Conservation (phyloP, 306 rosid genomes). For the Luffa aegyptiaca region DNA sequence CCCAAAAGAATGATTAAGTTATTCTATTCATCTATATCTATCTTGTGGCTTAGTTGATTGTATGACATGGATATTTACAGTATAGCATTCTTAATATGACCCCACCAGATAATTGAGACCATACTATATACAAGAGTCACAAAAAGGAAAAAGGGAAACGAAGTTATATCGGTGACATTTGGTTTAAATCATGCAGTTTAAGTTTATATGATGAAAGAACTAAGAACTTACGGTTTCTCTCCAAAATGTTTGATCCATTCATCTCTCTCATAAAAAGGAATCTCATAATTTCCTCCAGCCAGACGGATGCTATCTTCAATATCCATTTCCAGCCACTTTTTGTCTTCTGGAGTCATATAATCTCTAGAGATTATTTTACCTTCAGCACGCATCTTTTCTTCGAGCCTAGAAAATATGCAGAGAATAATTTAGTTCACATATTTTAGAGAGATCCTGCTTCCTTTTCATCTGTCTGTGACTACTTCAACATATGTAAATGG, state of each 20-base stretch:
- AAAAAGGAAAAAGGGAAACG: not conserved
- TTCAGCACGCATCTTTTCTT: slow-evolving; percentile 77
- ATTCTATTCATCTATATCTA: not conserved
- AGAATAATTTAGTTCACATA: slow-evolving; percentile 14
- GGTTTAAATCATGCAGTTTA: not conserved
- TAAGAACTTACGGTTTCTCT: slow-evolving; percentile 61
- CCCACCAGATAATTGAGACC: not conserved
- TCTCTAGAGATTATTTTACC: slow-evolving; percentile 71
- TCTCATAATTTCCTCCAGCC: slow-evolving; percentile 43
- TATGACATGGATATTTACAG: not conserved
- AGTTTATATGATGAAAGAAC: not conserved
- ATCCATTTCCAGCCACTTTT: slow-evolving; percentile 91
- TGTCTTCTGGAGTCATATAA: slow-evolving; percentile 70
- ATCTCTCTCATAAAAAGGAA: slow-evolving; percentile 69
- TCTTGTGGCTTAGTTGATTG: not conserved
- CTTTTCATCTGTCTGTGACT: not conserved
- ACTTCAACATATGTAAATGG: not conserved
- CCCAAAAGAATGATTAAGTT: not conserved
- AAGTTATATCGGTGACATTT: not conserved
- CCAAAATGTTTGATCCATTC: slow-evolving; percentile 68
- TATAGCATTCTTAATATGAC: not conserved
- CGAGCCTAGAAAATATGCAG: slow-evolving; percentile 48
- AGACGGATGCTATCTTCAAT: slow-evolving; percentile 60
- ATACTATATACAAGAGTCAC: not conserved
- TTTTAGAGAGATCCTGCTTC: not conserved